Evolutionary conservation across 352 stramenopile genomes (phyloP).

Genomic region (Phytopythium montanum): DNA sequence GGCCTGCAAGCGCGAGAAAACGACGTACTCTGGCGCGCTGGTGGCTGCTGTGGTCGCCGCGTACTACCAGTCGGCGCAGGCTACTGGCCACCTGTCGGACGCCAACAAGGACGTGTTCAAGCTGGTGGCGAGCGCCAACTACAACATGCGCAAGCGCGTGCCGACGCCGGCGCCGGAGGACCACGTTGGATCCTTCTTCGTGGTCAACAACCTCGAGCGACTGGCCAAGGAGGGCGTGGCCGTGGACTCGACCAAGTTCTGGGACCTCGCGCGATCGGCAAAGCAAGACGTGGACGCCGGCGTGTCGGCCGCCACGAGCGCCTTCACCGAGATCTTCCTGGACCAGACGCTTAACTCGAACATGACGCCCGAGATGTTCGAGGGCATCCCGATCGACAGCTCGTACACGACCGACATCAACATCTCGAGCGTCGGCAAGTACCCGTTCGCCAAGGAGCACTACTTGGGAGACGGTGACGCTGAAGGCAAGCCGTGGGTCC

Average conservation of each 20-base stretch:
- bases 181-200: conserved; percentile 49
- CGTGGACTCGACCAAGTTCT: conserved; percentile 40
- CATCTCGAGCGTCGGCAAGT: conserved; percentile 24
- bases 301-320: conserved; percentile 27
- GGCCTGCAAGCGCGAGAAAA: conserved; percentile 37
- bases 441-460: conserved; percentile 11
- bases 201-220: conserved; percentile 34
- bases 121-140: conserved; percentile 27
- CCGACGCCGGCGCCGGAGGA: conserved; percentile 10
- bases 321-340: conserved; percentile 27
- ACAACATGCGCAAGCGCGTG: conserved; percentile 45
- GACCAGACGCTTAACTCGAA: conserved; percentile 27
- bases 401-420: conserved; percentile 15
- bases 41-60: conserved; percentile 44
- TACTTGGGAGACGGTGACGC: conserved; percentile 7
- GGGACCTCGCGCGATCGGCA: conserved; percentile 35
- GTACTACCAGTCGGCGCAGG: conserved; percentile 27
- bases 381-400: neutral
- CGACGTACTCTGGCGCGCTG: conserved; percentile 38
- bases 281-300: conserved; percentile 45
- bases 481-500: conserved; percentile 11
- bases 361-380: conserved; percentile 19
- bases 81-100: conserved; percentile 23
- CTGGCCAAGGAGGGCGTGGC: conserved; percentile 26
- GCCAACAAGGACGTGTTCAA: conserved; percentile 11